phyloP scores from a whole-genome alignment of 1,284 basidiomycete genomes.

The Papiliotrema laurentii region DNA sequence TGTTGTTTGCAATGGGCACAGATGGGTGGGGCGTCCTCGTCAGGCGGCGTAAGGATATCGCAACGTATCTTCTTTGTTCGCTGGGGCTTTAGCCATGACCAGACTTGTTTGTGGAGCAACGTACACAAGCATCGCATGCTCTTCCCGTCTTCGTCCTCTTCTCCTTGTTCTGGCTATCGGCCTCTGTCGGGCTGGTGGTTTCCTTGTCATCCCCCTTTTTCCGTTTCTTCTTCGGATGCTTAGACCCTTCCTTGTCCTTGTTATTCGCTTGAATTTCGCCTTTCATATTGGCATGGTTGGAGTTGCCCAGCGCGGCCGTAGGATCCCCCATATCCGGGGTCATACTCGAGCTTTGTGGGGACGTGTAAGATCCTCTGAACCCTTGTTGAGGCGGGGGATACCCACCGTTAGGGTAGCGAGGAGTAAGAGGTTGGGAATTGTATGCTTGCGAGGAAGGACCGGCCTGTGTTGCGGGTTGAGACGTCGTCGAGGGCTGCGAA shows the following conservation, averaged over 20 bases:
- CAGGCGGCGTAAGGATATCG: conserved; percentile 34
- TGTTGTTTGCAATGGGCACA: conserved; percentile 59
- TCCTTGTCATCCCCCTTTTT: conserved; percentile 23
- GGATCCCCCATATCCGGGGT: no score
- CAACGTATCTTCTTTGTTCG: conserved; percentile 84
- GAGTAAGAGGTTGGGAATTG: neutral
- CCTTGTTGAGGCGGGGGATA: neutral
- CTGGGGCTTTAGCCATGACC: conserved; percentile 9
- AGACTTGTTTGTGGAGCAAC: conserved; percentile 4
- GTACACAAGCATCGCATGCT: conserved; percentile 48
- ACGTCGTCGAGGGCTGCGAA: neutral
- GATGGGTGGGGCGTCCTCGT: conserved; percentile 25
- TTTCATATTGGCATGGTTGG: no score
- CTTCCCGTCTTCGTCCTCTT: conserved; percentile 46
- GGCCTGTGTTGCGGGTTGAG: neutral
- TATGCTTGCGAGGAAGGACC: neutral
- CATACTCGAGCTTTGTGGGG: neutral
- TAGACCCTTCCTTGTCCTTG: conserved; percentile 1
- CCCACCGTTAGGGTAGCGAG: neutral
- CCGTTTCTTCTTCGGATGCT: conserved; percentile 26
- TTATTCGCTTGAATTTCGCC: no score
- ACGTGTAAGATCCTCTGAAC: neutral
- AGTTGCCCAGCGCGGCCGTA: no score
- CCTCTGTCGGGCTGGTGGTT: conserved; percentile 1
- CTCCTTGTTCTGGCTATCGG: conserved; percentile 27